Evolutionary conservation across 2,329 filamentous ascomycete species (phyloP).

Genomic region (Epichloe festucae): DNA sequence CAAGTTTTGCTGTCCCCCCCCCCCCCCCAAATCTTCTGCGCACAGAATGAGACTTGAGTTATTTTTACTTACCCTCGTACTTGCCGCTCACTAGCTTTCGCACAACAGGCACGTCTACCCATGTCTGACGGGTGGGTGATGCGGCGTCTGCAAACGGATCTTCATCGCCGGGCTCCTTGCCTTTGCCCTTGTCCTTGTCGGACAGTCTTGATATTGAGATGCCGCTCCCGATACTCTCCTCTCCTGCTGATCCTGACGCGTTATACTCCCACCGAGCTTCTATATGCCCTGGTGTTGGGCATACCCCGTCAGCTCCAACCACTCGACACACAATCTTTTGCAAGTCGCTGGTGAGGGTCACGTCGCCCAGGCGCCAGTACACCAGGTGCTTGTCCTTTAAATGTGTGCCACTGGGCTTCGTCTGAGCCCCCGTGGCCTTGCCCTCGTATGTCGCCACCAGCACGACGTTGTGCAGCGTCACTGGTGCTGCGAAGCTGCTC

Average conservation of each 20-base stretch:
- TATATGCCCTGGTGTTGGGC: slow-evolving; percentile 59
- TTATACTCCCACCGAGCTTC: slow-evolving; percentile 70
- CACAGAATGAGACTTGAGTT: neutral
- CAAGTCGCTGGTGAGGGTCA: slow-evolving; percentile 52
- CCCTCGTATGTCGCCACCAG: slow-evolving; percentile 62
- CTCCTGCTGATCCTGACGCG: slow-evolving; percentile 28
- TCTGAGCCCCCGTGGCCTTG: slow-evolving; percentile 54
- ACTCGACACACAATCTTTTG: slow-evolving; percentile 78
- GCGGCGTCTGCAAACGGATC: slow-evolving; percentile 56
- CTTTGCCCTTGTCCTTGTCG: slow-evolving; percentile 40
- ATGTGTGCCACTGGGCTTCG: slow-evolving; percentile 69
- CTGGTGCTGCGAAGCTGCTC: slow-evolving; percentile 31
- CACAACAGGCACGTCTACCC: slow-evolving; percentile 53
- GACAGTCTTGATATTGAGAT: slow-evolving; percentile 50
- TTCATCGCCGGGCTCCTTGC: slow-evolving; percentile 34
- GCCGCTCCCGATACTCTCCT: slow-evolving; percentile 38
- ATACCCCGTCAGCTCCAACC: slow-evolving; percentile 53
- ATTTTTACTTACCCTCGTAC: slow-evolving; percentile 44
- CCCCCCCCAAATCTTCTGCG: neutral
- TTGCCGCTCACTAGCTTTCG: slow-evolving; percentile 63
- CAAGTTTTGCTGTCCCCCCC: neutral
- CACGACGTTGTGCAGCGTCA: slow-evolving; percentile 55
- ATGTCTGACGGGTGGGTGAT: slow-evolving; percentile 27
- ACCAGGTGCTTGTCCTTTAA: slow-evolving; percentile 63
- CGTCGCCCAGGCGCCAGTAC: slow-evolving; percentile 68